These are phyloP conservation scores for Pontederia crassipes DNA, from an alignment of 176 grass and related monocot species.

Conservation along the genomic window DNA sequence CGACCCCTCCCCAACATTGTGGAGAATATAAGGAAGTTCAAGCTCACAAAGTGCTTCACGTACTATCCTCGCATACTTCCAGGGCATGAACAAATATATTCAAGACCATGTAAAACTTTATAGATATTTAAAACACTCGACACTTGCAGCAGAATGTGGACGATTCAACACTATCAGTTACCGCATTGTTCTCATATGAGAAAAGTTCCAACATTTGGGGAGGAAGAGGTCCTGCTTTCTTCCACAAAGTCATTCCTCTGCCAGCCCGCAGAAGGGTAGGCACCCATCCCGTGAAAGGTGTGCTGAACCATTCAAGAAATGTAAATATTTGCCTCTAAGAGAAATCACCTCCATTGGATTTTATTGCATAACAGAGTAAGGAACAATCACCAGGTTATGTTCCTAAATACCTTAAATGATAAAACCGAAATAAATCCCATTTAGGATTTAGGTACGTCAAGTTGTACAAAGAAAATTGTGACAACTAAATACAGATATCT, in stretches of 20 bases:
- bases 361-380: no score
- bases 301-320: constrained; percentile 27
- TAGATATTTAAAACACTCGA: constrained; percentile 7
- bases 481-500: no score
- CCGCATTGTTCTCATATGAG: constrained; percentile 83
- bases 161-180: constrained; percentile 21
- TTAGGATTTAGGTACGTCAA: no score
- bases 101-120: not conserved
- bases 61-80: constrained; percentile 68
- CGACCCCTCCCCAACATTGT: constrained; percentile 67
- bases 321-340: not conserved
- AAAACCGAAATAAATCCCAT: no score
- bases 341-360: not conserved
- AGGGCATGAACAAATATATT: not conserved
- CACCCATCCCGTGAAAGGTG: constrained; percentile 82
- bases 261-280: constrained; percentile 83
- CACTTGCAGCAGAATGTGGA: not conserved
- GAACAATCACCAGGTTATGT: no score
- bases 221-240: constrained; percentile 50
- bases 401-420: no score
- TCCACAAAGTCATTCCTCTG: constrained; percentile 82
- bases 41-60: constrained; percentile 86
- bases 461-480: no score
- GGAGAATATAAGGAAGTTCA: constrained; percentile 86
- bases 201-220: constrained; percentile 68